Conservation (phyloP, 192 early-diverging fungal genomes). For the Backusella tuberculispora region DNA sequence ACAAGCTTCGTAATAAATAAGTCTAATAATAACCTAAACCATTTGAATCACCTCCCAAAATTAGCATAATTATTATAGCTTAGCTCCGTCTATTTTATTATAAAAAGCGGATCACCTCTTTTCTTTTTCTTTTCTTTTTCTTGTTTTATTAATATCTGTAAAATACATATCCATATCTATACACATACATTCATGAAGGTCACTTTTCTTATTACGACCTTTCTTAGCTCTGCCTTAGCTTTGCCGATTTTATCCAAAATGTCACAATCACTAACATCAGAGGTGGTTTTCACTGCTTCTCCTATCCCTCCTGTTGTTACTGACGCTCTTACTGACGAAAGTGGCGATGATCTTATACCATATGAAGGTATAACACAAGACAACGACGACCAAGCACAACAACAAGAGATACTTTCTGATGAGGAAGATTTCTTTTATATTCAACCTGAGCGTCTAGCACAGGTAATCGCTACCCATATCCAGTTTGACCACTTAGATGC, state of each 20-base stretch:
- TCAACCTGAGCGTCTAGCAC: slow-evolving; percentile 22
- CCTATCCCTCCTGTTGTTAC: neutral
- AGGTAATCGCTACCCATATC: slow-evolving; percentile 32
- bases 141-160: neutral
- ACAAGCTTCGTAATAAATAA: slow-evolving; percentile 1
- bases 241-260: neutral
- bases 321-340: neutral
- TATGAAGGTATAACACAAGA: too few relatives aligned
- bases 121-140: neutral
- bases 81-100: neutral
- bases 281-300: neutral
- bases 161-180: neutral
- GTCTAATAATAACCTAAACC: slow-evolving; percentile 9
- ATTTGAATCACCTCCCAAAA: slow-evolving; percentile 10
- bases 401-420: neutral
- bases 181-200: neutral
- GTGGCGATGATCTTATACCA: neutral
- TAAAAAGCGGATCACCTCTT: neutral
- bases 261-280: neutral
- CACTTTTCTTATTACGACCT: slow-evolving; percentile 3
- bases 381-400: too few relatives aligned
- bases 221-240: neutral
- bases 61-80: neutral
- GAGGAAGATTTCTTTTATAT: neutral
- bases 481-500: slow-evolving; percentile 38